phyloP scores from a whole-genome alignment of 1,284 basidiomycete species.

The Paramarasmius palmivorus region DNA sequence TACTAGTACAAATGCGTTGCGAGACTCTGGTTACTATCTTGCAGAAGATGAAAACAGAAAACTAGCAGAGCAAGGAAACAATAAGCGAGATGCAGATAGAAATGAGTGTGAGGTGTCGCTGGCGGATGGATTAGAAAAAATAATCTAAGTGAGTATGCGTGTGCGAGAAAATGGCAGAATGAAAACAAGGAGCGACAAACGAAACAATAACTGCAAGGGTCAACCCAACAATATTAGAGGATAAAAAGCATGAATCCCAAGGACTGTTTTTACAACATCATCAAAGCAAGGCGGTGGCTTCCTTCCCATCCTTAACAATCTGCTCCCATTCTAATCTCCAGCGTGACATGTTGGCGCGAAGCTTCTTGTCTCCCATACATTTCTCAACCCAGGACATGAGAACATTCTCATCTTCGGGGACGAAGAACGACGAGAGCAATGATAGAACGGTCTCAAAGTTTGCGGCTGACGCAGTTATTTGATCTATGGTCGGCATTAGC shows the following conservation, averaged over 20 bases:
- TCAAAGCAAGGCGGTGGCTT: constrained; percentile 63
- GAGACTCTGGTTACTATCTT: neutral
- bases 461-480: constrained; percentile 74
- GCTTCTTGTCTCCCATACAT: constrained; percentile 68
- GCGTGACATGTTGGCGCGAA: constrained; percentile 64
- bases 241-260: neutral
- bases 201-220: neutral
- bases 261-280: no score
- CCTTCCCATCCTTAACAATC: constrained; percentile 66
- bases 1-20: constrained; percentile 3
- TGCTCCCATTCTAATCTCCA: constrained; percentile 77
- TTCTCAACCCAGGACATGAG: constrained; percentile 81
- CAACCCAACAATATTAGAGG: neutral
- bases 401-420: constrained; percentile 84
- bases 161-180: neutral
- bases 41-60: neutral
- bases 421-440: constrained; percentile 87
- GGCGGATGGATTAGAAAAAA: neutral
- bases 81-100: neutral
- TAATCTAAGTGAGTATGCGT: neutral
- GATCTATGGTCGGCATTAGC: constrained; percentile 46
- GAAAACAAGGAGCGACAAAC: neutral
- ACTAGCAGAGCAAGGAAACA: neutral
- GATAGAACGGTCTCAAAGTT: constrained; percentile 91
- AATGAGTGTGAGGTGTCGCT: neutral